These are phyloP conservation scores for Zoysia matrella DNA, from an alignment of 202 grass and related monocot species.

Conservation along the genomic window DNA sequence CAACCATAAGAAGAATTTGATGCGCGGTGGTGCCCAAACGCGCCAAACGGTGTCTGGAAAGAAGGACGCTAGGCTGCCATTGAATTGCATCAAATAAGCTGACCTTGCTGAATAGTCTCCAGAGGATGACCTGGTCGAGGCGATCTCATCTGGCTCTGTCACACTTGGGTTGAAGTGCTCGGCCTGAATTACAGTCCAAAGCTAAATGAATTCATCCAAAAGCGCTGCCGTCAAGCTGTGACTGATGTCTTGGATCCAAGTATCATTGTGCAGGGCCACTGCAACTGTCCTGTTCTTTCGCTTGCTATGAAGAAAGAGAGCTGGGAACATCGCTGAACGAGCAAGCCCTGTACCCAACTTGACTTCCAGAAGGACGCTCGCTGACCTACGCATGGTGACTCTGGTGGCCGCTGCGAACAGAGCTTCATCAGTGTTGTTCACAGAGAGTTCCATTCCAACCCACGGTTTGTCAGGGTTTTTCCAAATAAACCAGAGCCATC, in stretches of 20 bases:
- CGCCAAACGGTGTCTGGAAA: no score
- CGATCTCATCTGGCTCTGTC: no score
- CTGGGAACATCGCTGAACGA: rapidly evolving
- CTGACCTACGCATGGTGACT: neutral
- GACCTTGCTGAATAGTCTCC: no score
- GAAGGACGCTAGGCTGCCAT: no score
- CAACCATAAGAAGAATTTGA: no score
- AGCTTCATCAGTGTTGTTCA: neutral
- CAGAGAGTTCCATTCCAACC: neutral
- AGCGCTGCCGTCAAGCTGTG: no score
- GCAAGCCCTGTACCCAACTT: neutral
- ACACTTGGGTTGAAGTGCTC: no score
- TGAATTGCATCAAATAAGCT: no score
- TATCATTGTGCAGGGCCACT: neutral
- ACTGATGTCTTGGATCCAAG: neutral
- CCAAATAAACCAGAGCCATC: neutral
- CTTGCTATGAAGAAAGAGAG: neutral
- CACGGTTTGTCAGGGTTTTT: neutral
- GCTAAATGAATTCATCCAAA: no score
- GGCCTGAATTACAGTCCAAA: no score
- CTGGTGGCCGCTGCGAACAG: neutral
- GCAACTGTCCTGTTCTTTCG: neutral
- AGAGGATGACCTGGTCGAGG: no score
- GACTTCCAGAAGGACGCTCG: neutral
- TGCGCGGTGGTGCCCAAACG: no score